Percentiles rank a stretch among this genome's conserved stretches.
Evolutionary conservation across 352 stramenopile genomes (phyloP).

Genomic region (Phytopythium montanum): DNA sequence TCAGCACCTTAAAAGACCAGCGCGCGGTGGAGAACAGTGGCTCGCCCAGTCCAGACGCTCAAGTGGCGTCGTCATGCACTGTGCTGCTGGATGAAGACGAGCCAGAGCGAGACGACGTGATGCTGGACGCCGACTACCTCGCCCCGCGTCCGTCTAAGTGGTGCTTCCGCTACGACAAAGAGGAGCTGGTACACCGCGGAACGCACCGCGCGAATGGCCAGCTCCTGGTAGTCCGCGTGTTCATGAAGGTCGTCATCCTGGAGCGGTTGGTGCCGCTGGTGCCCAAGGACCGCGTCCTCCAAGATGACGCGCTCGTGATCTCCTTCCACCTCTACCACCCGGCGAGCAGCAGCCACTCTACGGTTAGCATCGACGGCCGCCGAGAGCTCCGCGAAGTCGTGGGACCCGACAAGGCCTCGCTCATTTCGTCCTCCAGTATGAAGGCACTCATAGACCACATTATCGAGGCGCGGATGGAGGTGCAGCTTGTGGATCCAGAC

Average conservation of each 20-base stretch:
- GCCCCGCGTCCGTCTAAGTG: conserved; percentile 1
- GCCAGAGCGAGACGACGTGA: conserved; percentile 18
- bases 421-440: conserved; percentile 37
- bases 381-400: conserved; percentile 61
- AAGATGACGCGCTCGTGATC: conserved; percentile 55
- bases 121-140: not conserved
- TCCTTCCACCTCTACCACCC: conserved; percentile 62
- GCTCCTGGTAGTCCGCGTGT: conserved; percentile 48
- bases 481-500: conserved; percentile 9
- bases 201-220: conserved; percentile 57
- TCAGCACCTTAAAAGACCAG: not conserved
- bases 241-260: conserved; percentile 46
- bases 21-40: not conserved
- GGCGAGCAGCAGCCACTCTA: conserved; percentile 24
- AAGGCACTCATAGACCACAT: conserved; percentile 55
- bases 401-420: conserved; percentile 35
- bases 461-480: conserved; percentile 35
- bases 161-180: conserved; percentile 45
- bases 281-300: conserved; percentile 39
- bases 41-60: not conserved
- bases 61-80: conserved; percentile 34
- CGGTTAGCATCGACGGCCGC: conserved; percentile 27
- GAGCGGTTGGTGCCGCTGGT: conserved; percentile 20
- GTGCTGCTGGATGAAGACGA: conserved; percentile 35
- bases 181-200: conserved; percentile 55